Evolutionary conservation across 2,329 filamentous ascomycete species (phyloP).

Genomic region (Alternaria ventricosa): DNA sequence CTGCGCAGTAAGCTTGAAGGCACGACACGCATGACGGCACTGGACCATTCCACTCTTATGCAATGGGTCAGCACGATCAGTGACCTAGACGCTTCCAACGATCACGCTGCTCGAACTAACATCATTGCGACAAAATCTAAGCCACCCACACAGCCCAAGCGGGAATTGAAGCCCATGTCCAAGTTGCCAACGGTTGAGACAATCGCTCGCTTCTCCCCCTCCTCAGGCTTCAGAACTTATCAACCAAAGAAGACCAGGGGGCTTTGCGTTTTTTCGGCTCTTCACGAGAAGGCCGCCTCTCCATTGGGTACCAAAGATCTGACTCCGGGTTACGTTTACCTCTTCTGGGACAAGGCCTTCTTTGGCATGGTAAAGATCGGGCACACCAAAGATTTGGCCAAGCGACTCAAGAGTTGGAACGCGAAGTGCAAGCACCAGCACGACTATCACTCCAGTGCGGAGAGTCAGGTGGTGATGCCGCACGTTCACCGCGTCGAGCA

Average conservation of each 20-base stretch:
- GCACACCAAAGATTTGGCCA: constrained; percentile 7
- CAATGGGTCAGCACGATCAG: neutral
- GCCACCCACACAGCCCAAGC: neutral
- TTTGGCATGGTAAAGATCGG: constrained; percentile 29
- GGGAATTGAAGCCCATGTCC: neutral
- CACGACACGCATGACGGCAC: neutral
- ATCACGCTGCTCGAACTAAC: neutral
- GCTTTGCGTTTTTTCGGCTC: neutral
- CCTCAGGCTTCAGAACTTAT: neutral
- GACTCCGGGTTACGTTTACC: constrained; percentile 18
- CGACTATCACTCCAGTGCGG: constrained; percentile 6
- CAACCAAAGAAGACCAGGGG: neutral
- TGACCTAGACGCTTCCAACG: neutral
- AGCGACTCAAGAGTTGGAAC: constrained; percentile 18
- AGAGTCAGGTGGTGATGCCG: constrained; percentile 67
- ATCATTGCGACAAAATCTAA: neutral
- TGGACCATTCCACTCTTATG: neutral
- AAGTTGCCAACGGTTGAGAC: neutral
- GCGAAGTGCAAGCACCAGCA: constrained; percentile 10
- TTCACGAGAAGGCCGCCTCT: neutral
- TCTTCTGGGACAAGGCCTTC: constrained; percentile 19
- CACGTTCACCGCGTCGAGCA: constrained; percentile 85
- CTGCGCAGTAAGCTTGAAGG: neutral
- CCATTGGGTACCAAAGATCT: constrained; percentile 3
- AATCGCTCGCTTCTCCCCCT: neutral